Conservation (phyloP, 2,329 filamentous ascomycete species). For the Diaporthe amygdali region DNA sequence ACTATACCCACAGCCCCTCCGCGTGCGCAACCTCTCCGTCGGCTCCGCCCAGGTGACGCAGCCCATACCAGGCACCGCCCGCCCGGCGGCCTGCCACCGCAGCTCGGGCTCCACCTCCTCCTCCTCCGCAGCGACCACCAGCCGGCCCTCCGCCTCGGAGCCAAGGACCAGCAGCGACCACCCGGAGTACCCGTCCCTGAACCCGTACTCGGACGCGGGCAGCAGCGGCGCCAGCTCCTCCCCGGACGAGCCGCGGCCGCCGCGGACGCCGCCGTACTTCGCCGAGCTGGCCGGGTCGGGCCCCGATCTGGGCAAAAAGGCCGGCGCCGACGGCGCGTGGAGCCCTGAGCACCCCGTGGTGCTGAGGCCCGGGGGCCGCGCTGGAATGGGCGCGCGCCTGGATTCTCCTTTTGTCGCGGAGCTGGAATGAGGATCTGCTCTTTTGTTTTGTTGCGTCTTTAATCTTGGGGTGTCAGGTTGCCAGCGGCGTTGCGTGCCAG, state of each 20-base stretch:
- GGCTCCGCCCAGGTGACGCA: background rate
- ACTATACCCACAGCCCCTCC: constrained; percentile 16
- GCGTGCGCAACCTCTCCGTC: constrained; percentile 12
- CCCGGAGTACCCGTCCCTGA: constrained; percentile 36
- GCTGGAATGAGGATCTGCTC: constrained; percentile 17
- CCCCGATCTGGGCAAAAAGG: too few relatives aligned
- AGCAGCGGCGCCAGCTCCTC: background rate
- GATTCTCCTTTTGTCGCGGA: constrained; percentile 20
- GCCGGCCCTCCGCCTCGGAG: background rate
- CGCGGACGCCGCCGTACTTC: constrained; percentile 25
- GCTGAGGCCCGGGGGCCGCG: constrained; percentile 18
- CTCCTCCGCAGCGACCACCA: background rate
- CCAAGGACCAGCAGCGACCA: constrained; percentile 17
- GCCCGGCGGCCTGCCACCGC: background rate
- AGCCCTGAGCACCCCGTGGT: background rate
- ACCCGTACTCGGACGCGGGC: constrained; percentile 30
- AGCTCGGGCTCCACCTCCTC: background rate
- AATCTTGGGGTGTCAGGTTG: background rate
- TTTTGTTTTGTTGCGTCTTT: background rate
- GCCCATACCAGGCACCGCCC: background rate
- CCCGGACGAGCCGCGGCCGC: constrained; percentile 17
- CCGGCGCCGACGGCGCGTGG: background rate
- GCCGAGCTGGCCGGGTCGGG: constrained; percentile 19
- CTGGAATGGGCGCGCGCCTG: constrained; percentile 1
- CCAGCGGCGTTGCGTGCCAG: background rate